A percentile compares a stretch with the other conserved stretches of the same genome.
Evolutionary conservation across 2,329 filamentous ascomycete genomes (phyloP).

Genomic region (Aplosporella prunicola): DNA sequence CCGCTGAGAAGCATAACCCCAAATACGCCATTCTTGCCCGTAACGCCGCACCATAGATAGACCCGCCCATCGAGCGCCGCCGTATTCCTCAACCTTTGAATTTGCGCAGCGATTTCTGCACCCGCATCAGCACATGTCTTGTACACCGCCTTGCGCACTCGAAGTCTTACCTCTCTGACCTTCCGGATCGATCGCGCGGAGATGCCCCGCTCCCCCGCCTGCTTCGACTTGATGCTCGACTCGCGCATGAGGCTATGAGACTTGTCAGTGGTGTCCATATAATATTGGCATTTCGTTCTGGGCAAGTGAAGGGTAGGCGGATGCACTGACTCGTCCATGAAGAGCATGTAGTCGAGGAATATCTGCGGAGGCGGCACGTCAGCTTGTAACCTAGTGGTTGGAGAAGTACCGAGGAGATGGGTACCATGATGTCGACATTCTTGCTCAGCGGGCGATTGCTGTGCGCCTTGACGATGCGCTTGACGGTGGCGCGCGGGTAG

Average conservation of each 20-base stretch:
- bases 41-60: too few species aligned
- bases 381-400: not conserved
- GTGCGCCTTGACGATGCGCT: conserved; percentile 85
- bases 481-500: conserved; percentile 76
- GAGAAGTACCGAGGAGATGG: not conserved
- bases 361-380: conserved; percentile 45
- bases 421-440: conserved; percentile 75
- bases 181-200: conserved; percentile 69
- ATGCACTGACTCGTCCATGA: conserved; percentile 54
- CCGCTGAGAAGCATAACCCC: too few species aligned
- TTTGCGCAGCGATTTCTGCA: conserved; percentile 23
- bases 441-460: conserved; percentile 71
- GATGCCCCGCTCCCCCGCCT: conserved; percentile 61
- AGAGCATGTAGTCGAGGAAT: conserved; percentile 74
- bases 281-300: too few species aligned
- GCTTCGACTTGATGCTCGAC: conserved; percentile 65
- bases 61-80: too few species aligned
- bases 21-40: too few species aligned
- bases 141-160: not conserved
- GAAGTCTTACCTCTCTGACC: conserved; percentile 56
- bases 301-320: too few species aligned
- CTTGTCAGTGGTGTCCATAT: too few species aligned
- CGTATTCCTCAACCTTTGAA: conserved; percentile 22
- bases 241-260: conserved; percentile 64
- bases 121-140: not conserved